Conservation (phyloP, 2,329 filamentous ascomycete species). For the Cucurbitaria berberidis region DNA sequence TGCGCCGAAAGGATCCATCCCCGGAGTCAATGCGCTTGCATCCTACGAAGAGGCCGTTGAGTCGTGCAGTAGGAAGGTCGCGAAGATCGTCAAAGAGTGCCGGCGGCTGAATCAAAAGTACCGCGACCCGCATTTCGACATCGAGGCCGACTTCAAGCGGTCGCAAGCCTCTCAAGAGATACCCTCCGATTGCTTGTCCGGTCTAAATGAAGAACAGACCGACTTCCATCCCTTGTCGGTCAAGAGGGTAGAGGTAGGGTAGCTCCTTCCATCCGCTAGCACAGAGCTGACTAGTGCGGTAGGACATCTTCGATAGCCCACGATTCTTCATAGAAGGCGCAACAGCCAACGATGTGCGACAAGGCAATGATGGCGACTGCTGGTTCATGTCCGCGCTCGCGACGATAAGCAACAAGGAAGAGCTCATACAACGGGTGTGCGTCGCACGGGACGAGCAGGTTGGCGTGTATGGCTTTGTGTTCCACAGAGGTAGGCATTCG, state of each 20-base stretch:
- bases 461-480: constrained; percentile 86
- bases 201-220: constrained; percentile 49
- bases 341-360: constrained; percentile 77
- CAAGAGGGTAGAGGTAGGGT: constrained; percentile 67
- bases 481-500: constrained; percentile 65
- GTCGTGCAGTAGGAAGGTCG: constrained; percentile 68
- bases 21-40: constrained; percentile 67
- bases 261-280: background rate
- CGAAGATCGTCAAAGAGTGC: constrained; percentile 68
- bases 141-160: constrained; percentile 75
- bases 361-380: constrained; percentile 80
- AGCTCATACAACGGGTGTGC: constrained; percentile 74
- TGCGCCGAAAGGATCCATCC: constrained; percentile 60
- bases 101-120: constrained; percentile 83
- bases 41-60: constrained; percentile 76
- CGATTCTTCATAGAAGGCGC: constrained; percentile 80
- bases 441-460: constrained; percentile 74
- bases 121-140: constrained; percentile 83
- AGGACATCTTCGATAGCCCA: constrained; percentile 80
- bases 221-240: constrained; percentile 70
- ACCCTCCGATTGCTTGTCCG: constrained; percentile 58
- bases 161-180: constrained; percentile 39
- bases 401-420: constrained; percentile 75
- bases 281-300: constrained; percentile 27
- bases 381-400: constrained; percentile 85